These are phyloP conservation scores for Astrothelium subdiscretum DNA, from an alignment of 495 filamentous ascomycete genomes.

Conservation along the genomic window DNA sequence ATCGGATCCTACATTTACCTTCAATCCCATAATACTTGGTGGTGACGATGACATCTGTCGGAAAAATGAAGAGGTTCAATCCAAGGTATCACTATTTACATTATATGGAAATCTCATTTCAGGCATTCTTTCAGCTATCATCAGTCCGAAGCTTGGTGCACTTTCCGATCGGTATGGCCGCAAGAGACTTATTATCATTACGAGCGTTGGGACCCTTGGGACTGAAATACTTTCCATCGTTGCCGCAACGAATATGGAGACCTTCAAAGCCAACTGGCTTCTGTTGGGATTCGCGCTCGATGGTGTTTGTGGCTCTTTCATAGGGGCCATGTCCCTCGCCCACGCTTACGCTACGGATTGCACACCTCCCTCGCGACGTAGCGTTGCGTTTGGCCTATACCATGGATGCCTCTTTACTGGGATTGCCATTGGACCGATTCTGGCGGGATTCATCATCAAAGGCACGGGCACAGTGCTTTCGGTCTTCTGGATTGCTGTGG, in stretches of 20 bases:
- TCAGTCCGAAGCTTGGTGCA: constrained; percentile 68
- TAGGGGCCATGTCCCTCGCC: constrained; percentile 62
- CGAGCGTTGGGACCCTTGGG: constrained; percentile 53
- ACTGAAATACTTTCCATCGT: constrained; percentile 65
- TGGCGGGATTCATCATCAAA: constrained; percentile 67
- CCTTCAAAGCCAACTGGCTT: constrained; percentile 58
- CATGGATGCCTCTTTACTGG: constrained; percentile 81
- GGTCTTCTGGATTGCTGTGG: constrained; percentile 68
- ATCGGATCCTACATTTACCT: constrained; percentile 45
- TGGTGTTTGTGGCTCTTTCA: constrained; percentile 79
- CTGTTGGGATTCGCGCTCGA: constrained; percentile 64
- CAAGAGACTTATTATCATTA: constrained; percentile 54
- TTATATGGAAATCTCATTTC: constrained; percentile 59
- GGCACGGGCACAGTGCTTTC: constrained; percentile 52
- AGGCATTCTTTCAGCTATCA: constrained; percentile 61
- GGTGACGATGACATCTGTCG: constrained; percentile 62
- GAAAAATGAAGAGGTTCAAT: constrained; percentile 52
- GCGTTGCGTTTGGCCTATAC: constrained; percentile 79
- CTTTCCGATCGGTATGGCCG: constrained; percentile 85
- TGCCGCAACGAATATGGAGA: constrained; percentile 61
- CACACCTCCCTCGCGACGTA: constrained; percentile 63
- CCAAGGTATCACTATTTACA: constrained; percentile 62
- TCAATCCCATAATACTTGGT: constrained; percentile 53
- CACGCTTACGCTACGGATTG: constrained; percentile 85
- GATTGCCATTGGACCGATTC: constrained; percentile 68